Conservation (phyloP, 2,329 filamentous ascomycete species). For the Microdochium paspali region DNA sequence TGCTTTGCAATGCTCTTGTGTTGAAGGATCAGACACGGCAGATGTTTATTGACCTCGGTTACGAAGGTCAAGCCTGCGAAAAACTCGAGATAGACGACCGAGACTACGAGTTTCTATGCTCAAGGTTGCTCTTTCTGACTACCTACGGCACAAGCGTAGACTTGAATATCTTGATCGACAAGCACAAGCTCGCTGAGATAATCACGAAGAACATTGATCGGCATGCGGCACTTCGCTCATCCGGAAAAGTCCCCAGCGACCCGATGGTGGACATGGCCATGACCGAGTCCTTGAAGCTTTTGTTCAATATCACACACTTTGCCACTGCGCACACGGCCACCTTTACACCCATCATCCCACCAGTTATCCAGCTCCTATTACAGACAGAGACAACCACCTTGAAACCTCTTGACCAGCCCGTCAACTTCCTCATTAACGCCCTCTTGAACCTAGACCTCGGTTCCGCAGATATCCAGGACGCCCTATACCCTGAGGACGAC, state of each 20-base stretch:
- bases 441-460: constrained; percentile 70
- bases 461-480: constrained; percentile 38
- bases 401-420: constrained; percentile 64
- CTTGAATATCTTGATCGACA: constrained; percentile 53
- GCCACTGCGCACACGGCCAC: constrained; percentile 49
- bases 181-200: constrained; percentile 57
- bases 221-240: constrained; percentile 45
- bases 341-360: constrained; percentile 60
- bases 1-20: constrained; percentile 76
- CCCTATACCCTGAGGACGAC: constrained; percentile 57
- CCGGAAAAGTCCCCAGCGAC: constrained; percentile 23
- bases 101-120: constrained; percentile 80
- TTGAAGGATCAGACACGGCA: constrained; percentile 60
- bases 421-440: constrained; percentile 67
- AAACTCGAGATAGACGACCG: constrained; percentile 62
- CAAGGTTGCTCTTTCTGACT: constrained; percentile 70
- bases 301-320: constrained; percentile 81
- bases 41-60: constrained; percentile 62
- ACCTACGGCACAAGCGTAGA: constrained; percentile 69
- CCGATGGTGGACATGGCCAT: constrained; percentile 73
- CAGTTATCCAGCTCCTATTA: constrained; percentile 62
- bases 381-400: constrained; percentile 43
- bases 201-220: constrained; percentile 61
- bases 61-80: constrained; percentile 57
- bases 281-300: constrained; percentile 72